Base-by-base conservation (phyloP, 129 eudicot species). In the Logfia minima region DNA sequence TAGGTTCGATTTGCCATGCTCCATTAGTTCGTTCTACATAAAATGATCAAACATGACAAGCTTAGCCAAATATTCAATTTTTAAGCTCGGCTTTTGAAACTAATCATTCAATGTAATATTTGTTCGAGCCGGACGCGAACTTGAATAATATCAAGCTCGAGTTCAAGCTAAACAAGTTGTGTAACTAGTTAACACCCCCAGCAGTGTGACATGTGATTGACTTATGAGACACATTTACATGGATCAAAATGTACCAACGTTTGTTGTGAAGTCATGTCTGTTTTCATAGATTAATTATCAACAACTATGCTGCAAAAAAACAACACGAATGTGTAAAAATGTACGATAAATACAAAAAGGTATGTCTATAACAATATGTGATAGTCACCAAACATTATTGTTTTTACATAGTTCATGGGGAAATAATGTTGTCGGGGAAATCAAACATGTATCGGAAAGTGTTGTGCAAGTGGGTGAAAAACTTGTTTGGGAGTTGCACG, bases 401-500 rank as follows among this genome's bases (percentile, higher is more conserved):
- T 53, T 35, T 39, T 68, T 77, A 51, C 69, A 77, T 68, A 16
- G 58, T 55, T 8, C 39, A 34, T 56, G 68, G 60, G 37, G 60
- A 24, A 56, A 77, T 78, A 41, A 69, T 78, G 58, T n/a, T 78
- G 76, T 69, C 70, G 61, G 28, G 21, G 4, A 69, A 78, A 59
- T 45, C 35, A 21, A 63, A 61, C 70, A 69, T 69, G 75, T 59
- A 41, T 59, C 69, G 70, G 58, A 58, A 26, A 58, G 43, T 58
- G 70, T 39, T 58, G 37, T 32, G 70, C 4, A 26, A 69, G 81
- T 78, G 70, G 68, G 69, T 78, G 76, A 69, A 78, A 68, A 78
- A 71, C 70, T 35, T 68, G 81, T 69, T 56, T 69, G 68, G 81
- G 68, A 67, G 68, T 62, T 69, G 41, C 81, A 77, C 76, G 70